Base-by-base conservation (phyloP, 192 early-diverging fungal species). In the Coemansia sp. region DNA sequence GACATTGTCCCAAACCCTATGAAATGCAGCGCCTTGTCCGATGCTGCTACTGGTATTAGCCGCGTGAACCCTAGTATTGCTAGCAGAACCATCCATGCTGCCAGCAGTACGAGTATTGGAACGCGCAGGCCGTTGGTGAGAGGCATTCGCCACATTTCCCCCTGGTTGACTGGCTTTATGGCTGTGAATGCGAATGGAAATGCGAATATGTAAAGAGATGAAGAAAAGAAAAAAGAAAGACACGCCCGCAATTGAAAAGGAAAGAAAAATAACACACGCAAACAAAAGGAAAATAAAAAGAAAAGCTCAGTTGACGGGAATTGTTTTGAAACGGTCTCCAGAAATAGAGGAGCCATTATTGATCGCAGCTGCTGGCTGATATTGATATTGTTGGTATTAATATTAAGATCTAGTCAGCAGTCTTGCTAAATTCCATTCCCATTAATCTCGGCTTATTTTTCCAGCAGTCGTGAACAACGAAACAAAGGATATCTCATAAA, bases 21-120 rank as follows among this genome's bases (percentile, higher is more conserved):
- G 63, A 82, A 82, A 46, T 82, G 79, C 60, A 59, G 67, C 22
- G 71, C 70, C 58, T 76, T 82, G 71, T 82, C 71, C 0, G 71
- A 64, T 2, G 73, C 61, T 19, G 74, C 67, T 45, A 73, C 39
- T 5, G 36, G 10, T 21, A 82, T 47, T 0, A 73, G 56, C 36
- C 57, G 70, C 4, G 79, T 82, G 56, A 82, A 76, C 9, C 79
- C 79, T n/a, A 76, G 71, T 11, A 76, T 22, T 0, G 61, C 63
- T 22, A 82, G 51, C 15, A 82, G 47, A 15, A 54, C 43, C 59
- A 71, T 40, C 79, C 79, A 82, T n/a, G 15, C 15, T 1, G 37
- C 18, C 51, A 80, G 72, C 37, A 63, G 51, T 9, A 21, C 57
- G 0, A 48, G 66, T 13, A 72, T 64, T 11, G 63, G 70, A 41